These are phyloP conservation scores for Oryza glaberrima DNA, from an alignment of 176 grass and related monocot genomes.

Conservation along the genomic window DNA sequence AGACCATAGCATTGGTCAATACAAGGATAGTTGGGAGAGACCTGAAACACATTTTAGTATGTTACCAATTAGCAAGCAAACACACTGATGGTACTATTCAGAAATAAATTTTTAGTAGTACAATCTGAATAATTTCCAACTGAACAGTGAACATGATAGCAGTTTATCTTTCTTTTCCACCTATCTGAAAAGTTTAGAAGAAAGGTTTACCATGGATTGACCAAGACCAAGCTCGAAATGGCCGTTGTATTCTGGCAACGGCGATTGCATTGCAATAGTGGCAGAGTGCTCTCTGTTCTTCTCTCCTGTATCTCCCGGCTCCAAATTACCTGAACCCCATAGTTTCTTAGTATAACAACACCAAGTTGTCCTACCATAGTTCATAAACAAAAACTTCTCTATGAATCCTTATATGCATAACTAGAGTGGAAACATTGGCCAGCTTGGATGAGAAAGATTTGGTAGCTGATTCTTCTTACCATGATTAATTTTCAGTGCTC, in stretches of 20 bases:
- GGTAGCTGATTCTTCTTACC: not conserved
- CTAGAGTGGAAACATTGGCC: not conserved
- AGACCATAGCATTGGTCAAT: conserved; percentile 78
- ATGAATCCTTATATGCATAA: not conserved
- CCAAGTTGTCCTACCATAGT: not conserved
- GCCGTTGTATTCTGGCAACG: conserved; percentile 60
- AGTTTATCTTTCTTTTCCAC: conserved; percentile 11
- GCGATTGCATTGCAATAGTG: conserved; percentile 48
- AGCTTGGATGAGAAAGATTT: not conserved
- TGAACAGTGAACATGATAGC: not conserved
- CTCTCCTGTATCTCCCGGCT: conserved; percentile 51
- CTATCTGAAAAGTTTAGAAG: not conserved
- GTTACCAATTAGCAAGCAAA: not conserved
- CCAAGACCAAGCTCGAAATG: conserved; percentile 66
- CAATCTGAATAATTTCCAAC: not conserved
- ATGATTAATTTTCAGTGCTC: conserved; percentile 8
- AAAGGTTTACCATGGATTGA: conserved; percentile 72
- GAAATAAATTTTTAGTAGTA: not conserved
- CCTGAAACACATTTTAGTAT: conserved; percentile 44
- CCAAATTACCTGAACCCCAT: conserved; percentile 42
- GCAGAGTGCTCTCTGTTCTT: conserved; percentile 54
- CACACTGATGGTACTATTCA: not conserved
- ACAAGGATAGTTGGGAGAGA: conserved; percentile 59
- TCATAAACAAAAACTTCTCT: not conserved
- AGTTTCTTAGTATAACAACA: conserved; percentile 6